Evolutionary conservation across 768 basidiomycete genomes (phyloP), one percentile per base, ranked within the genome.

Genomic region (Boletus pseudo-olivaceus): DNA sequence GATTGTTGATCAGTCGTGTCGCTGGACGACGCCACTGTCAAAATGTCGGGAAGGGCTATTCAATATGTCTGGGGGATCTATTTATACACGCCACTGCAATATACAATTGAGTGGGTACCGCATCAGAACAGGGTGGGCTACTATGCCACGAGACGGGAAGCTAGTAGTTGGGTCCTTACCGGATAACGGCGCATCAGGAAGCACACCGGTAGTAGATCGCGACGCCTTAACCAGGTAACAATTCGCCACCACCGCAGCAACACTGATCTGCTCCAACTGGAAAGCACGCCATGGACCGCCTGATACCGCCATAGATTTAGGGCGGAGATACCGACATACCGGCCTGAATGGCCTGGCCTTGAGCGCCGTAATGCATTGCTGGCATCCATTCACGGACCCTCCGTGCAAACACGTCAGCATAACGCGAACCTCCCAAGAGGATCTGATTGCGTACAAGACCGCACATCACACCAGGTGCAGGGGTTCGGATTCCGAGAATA

Each of bases 281-380:
- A 49, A 7, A 7, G 32, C 35, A 45, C 35, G 35, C 49, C 30
- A 53, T 33, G 35, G 35, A 29, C 37, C 41, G 33, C 54, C n/a
- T 55, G 53, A 49, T 52, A 47, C 45, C 29, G 19, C 32, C 6
- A 37, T 53, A 64, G 44, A 49, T 64, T 58, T 53, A 53, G 47
- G 48, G 59, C 59, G 65, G 62, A 58, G 62, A 65, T 67, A 56
- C 57, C 32, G 45, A 53, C 56, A 19, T 20, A 49, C 50, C 43
- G 30, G 37, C 32, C 48, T 50, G 37, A 34, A 40, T 26, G 35
- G 34, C 23, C 34, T 45, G 56, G 23, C 15, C 48, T 56, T 51
- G 58, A 33, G 51, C 61, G 61, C 67, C 65, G 67, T 68, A 67
- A 68, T 53, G 61, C 47, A 41, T 52, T 67, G 63, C 61, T 66